Conservation (phyloP, 1,284 basidiomycete genomes). For the Heterobasidion irregulare region DNA sequence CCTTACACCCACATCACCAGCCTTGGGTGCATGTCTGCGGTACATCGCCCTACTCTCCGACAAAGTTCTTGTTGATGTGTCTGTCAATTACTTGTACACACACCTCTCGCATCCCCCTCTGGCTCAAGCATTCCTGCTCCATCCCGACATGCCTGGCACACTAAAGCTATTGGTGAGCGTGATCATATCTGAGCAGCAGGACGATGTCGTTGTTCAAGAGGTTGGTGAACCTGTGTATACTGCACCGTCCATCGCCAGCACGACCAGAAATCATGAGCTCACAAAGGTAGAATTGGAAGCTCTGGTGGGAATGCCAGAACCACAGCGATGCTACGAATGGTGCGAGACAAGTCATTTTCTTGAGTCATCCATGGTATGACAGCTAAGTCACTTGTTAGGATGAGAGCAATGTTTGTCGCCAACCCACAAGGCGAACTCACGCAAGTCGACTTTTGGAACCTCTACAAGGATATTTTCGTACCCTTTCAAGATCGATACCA, state of each 20-base stretch:
- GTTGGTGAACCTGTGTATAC: conserved; percentile 49
- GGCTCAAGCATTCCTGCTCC: conserved; percentile 69
- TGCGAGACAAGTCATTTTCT: conserved; percentile 21
- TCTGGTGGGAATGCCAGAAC: conserved; percentile 53
- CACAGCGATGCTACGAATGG: conserved; percentile 75
- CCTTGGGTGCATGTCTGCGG: conserved; percentile 51
- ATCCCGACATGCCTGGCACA: conserved; percentile 57
- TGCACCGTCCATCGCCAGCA: conserved; percentile 38
- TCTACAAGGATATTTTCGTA: conserved; percentile 71
- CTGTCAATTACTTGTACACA: conserved; percentile 68
- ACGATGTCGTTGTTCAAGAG: conserved; percentile 55
- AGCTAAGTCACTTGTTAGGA: conserved; percentile 40
- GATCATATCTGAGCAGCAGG: conserved; percentile 60
- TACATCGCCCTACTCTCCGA: conserved; percentile 72
- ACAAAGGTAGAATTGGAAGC: conserved; percentile 57
- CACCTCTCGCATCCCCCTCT: conserved; percentile 69
- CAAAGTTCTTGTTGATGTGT: conserved; percentile 56
- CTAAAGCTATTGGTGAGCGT: conserved; percentile 60
- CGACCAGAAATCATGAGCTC: conserved; percentile 49
- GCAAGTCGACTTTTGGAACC: conserved; percentile 85
- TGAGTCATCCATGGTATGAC: background rate
- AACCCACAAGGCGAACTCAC: conserved; percentile 70
- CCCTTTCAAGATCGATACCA: conserved; percentile 45
- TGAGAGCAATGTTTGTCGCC: conserved; percentile 70
- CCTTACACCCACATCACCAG: conserved; percentile 44